phyloP scores from a whole-genome alignment of 805 yeast genomes.

The Kodamaea restingae region DNA sequence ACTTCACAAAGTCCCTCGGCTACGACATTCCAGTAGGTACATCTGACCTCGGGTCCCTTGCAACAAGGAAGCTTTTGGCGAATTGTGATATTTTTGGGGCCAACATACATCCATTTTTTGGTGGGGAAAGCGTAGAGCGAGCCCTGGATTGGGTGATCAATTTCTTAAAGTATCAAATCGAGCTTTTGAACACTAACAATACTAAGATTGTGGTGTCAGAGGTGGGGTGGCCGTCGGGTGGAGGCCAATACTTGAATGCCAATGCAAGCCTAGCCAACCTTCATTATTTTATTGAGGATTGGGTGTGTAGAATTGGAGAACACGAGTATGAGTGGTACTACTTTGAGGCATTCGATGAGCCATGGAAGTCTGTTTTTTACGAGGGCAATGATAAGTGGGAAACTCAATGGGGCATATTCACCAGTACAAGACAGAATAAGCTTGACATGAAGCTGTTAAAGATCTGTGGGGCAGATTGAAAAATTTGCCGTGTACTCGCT shows the following conservation, averaged over 20 bases:
- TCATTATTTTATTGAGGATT: conserved; percentile 47
- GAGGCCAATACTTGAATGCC: conserved; percentile 47
- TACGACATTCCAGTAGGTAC: conserved; percentile 55
- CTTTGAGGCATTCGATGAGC: conserved; percentile 71
- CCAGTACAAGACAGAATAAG: conserved; percentile 45
- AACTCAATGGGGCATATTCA: conserved; percentile 68
- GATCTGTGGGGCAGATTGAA: not conserved
- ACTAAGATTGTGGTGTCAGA: conserved; percentile 49
- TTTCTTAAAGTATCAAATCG: conserved; percentile 41
- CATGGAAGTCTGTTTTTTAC: conserved; percentile 58
- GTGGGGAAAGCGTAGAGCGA: conserved; percentile 46
- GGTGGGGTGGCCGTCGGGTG: conserved; percentile 70
- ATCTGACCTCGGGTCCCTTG: conserved; percentile 51
- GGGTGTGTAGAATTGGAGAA: conserved; percentile 46
- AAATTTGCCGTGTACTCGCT: no score
- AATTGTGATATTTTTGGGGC: conserved; percentile 57
- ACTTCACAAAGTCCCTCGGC: conserved; percentile 29
- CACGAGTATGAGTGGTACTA: conserved; percentile 48
- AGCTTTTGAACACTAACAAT: conserved; percentile 29
- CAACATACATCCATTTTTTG: conserved; percentile 65
- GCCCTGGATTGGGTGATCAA: conserved; percentile 54
- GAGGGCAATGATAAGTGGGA: conserved; percentile 54
- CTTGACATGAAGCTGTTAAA: conserved; percentile 16
- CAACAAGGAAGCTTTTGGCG: conserved; percentile 35
- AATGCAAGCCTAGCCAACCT: conserved; percentile 43